Evolutionary conservation across 78 protist species (phyloP), one percentile per base, ranked within the genome.

Genomic region (Dictyostelium purpureum): DNA sequence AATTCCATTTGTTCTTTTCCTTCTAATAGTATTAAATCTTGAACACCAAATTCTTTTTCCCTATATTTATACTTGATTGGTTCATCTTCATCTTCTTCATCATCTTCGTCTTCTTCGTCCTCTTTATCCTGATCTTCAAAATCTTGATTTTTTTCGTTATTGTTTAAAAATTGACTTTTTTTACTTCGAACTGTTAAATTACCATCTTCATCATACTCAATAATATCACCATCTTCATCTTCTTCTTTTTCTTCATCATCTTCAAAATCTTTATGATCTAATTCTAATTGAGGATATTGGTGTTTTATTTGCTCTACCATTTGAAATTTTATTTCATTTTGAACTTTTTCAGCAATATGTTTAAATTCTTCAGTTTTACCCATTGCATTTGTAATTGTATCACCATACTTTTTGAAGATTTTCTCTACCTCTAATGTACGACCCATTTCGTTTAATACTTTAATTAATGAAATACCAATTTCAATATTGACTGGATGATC

Each of bases 401-500:
- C 45, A 19, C 82, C 80, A 73, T 59, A 85, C 33, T 57, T 52
- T 0, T 85, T 54, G 14, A 63, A 42, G 16, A 73, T n/a, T n/a
- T 73, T n/a, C 4, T 56, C 61, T 2, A 73, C 42, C 35, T 73
- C 77, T 33, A 24, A 21, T 33, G 45, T 6, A 47, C 92, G 21
- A 45, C 76, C 83, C 26, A 26, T 85, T 66, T 85, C 92, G 45
- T 85, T 85, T 28, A 85, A 54, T 2, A 85, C 71, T 43, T 73
- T 56, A 14, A 85, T 65, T 76, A 85, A 28, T 43, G 65, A 19
- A 37, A 73, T 45, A 33, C 83, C 92, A 31, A 43, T 33, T 19
- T 85, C 92, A 0, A 85, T 63, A 47, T 85, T 85, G 14, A 85
- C 45, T 2, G 92, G 92, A 45, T 85, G 92, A 35, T 45, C 28